Conservation (phyloP, 129 eudicot genomes). For the carrot (Daucus carota) region DNA sequence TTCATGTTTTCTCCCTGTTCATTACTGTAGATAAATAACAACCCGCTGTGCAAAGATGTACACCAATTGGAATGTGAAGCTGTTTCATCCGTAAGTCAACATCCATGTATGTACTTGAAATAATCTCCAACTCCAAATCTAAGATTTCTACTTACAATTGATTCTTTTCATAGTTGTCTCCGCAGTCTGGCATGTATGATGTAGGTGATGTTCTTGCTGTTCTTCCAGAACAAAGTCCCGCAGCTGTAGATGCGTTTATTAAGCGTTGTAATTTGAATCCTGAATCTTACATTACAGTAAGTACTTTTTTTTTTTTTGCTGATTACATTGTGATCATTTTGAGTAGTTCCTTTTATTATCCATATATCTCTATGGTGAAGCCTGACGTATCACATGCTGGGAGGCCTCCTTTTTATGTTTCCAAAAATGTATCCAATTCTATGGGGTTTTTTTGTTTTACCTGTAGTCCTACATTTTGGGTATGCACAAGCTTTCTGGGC, state of each 20-base stretch:
- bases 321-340: not conserved
- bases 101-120: not conserved
- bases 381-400: no score
- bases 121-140: not conserved
- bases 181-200: constrained; percentile 58
- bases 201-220: constrained; percentile 92
- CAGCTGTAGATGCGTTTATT: constrained; percentile 70
- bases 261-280: constrained; percentile 73
- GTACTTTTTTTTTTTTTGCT: constrained; percentile 8
- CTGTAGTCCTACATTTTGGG: no score
- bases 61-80: constrained; percentile 79
- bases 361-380: no score
- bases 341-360: not conserved
- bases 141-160: not conserved
- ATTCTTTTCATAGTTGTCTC: constrained; percentile 12
- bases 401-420: no score
- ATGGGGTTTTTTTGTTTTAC: no score
- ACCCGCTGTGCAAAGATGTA: constrained; percentile 59
- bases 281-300: constrained; percentile 64
- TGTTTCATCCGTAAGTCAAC: constrained; percentile 64
- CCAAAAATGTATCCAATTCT: no score
- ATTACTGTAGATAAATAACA: constrained; percentile 42
- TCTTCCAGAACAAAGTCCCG: constrained; percentile 72
- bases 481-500: no score
- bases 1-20: not conserved